Conservation (phyloP, 2,329 filamentous ascomycete genomes). For the Paramyrothecium sp. region DNA sequence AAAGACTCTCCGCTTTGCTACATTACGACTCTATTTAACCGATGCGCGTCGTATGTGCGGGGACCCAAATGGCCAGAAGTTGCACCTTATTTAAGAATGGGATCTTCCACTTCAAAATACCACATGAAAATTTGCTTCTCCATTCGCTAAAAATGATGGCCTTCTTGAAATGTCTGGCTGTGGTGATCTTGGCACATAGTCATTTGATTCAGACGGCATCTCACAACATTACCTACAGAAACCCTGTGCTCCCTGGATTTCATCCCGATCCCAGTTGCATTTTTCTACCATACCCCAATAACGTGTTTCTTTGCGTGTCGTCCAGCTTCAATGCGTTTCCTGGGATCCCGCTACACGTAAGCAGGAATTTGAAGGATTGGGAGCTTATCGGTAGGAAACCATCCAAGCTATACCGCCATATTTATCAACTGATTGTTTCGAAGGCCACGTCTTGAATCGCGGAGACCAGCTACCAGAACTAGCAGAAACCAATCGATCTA, state of each 20-base stretch:
- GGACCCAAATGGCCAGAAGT: too few species aligned
- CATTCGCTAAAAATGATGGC: too few species aligned
- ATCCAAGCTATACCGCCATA: background rate
- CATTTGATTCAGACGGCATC: background rate
- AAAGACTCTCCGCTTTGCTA: too few species aligned
- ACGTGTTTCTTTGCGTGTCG: slow-evolving; percentile 47
- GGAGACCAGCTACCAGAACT: slow-evolving; percentile 29
- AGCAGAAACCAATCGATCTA: background rate
- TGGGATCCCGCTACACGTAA: slow-evolving; percentile 49
- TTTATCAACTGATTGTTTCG: background rate
- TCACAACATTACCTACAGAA: slow-evolving; percentile 14
- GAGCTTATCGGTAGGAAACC: slow-evolving; percentile 24
- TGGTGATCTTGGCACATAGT: too few species aligned
- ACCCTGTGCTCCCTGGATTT: slow-evolving; percentile 47
- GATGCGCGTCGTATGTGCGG: too few species aligned
- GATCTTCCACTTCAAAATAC: too few species aligned
- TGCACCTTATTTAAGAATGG: too few species aligned
- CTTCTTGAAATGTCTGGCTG: too few species aligned
- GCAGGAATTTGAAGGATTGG: slow-evolving; percentile 48
- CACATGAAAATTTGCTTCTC: too few species aligned
- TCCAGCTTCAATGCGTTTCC: slow-evolving; percentile 52
- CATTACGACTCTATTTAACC: too few species aligned
- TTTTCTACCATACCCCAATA: slow-evolving; percentile 32
- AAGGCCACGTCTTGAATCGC: slow-evolving; percentile 34
- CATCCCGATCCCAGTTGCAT: slow-evolving; percentile 38